These are phyloP conservation scores for Cryphonectria parasitica DNA, from an alignment of 2,329 filamentous ascomycete species.

Conservation along the genomic window DNA sequence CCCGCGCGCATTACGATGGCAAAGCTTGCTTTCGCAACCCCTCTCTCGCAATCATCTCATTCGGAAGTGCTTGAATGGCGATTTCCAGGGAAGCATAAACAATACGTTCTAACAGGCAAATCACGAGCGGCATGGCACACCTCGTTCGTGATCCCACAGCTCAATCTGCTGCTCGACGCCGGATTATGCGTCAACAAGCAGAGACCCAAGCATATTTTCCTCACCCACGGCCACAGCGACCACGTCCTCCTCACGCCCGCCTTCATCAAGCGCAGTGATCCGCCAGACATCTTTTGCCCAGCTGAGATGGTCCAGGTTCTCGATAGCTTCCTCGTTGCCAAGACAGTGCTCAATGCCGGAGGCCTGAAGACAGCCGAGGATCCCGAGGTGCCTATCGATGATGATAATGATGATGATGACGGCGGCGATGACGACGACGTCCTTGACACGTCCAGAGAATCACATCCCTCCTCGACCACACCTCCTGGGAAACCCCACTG, in stretches of 20 bases:
- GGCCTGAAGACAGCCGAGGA: conserved; percentile 40
- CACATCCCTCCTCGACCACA: neutral
- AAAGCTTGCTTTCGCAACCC: conserved; percentile 44
- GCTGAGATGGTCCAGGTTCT: conserved; percentile 44
- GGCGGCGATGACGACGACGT: conserved; percentile 26
- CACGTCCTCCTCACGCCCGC: conserved; percentile 49
- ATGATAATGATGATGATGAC: conserved; percentile 31
- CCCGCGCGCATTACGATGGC: conserved; percentile 3
- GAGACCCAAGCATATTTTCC: conserved; percentile 53
- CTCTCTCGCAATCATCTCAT: conserved; percentile 47
- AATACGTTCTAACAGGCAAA: conserved; percentile 49
- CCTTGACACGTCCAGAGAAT: conserved; percentile 23
- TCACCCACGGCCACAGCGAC: conserved; percentile 55
- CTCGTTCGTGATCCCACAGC: conserved; percentile 53
- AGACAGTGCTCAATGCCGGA: conserved; percentile 48
- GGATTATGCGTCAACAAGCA: conserved; percentile 50
- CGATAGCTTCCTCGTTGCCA: conserved; percentile 46
- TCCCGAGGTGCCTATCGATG: conserved; percentile 17
- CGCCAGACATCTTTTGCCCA: conserved; percentile 52
- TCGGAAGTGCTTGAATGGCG: conserved; percentile 52
- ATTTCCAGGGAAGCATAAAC: conserved; percentile 48
- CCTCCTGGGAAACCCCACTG: conserved; percentile 27
- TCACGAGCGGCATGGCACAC: conserved; percentile 57
- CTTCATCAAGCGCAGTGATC: conserved; percentile 49
- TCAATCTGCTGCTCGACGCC: conserved; percentile 54